phyloP scores from a whole-genome alignment of 192 early-diverging fungal genomes.

The Entomortierella beljakovae region DNA sequence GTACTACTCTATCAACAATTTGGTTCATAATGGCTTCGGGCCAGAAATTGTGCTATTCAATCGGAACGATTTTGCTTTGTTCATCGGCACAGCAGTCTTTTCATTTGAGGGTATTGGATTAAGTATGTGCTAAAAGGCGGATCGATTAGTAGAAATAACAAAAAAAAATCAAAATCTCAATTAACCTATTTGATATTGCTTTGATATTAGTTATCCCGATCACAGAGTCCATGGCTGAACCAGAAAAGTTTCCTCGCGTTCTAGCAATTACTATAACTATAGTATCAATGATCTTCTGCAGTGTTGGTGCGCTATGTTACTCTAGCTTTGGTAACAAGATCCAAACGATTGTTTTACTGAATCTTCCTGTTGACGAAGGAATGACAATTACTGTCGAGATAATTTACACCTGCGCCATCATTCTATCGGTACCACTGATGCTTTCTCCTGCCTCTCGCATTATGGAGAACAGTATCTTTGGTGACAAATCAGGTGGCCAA shows the following conservation, averaged over 20 bases:
- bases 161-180: too few species aligned
- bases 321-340: conserved; percentile 75
- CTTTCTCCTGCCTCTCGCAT: conserved; percentile 81
- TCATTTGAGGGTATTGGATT: conserved; percentile 93
- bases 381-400: conserved; percentile 67
- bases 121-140: conserved; percentile 46
- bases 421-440: conserved; percentile 78
- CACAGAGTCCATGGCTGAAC: conserved; percentile 67
- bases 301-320: conserved; percentile 68
- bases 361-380: conserved; percentile 67
- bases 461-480: conserved; percentile 73
- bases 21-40: conserved; percentile 74
- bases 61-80: conserved; percentile 81
- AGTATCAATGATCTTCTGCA: conserved; percentile 59
- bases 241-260: conserved; percentile 64
- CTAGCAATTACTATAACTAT: conserved; percentile 58
- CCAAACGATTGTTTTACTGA: conserved; percentile 78
- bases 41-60: conserved; percentile 71
- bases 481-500: conserved; percentile 61
- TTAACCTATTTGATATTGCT: background rate
- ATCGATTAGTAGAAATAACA: too few species aligned
- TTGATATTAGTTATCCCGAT: conserved; percentile 60
- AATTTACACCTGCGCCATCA: conserved; percentile 79
- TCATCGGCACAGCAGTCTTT: conserved; percentile 94
- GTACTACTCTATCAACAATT: conserved; percentile 74